Evolutionary conservation across 2,329 filamentous ascomycete species (phyloP).

Genomic region (Colletotrichum camelliae): DNA sequence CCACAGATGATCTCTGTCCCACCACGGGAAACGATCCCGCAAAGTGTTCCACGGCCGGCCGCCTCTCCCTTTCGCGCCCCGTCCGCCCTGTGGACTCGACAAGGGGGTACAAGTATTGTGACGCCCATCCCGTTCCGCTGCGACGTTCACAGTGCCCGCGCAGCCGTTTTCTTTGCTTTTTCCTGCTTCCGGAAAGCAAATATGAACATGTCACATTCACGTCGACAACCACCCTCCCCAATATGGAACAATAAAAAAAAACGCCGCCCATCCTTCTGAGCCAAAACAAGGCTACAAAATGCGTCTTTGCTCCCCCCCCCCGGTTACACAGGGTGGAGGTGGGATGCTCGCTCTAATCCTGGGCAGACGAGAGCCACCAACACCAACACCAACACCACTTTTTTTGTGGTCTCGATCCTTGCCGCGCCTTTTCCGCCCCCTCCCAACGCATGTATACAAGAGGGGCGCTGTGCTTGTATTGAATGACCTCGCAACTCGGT

Average conservation of each 20-base stretch:
- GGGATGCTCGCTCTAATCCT: not conserved
- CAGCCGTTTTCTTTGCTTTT: not conserved
- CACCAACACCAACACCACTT: not conserved
- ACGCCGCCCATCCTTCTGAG: not conserved
- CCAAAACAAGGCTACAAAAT: not conserved
- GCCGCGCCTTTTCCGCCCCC: not conserved
- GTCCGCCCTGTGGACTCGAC: not conserved
- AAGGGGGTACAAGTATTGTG: not conserved
- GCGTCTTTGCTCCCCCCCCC: not conserved
- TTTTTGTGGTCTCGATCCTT: not conserved
- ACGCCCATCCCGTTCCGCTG: not conserved
- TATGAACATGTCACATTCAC: not conserved
- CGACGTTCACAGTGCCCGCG: not conserved
- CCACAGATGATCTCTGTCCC: constrained; percentile 1
- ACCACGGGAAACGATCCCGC: constrained; percentile 14
- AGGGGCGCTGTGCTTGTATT: not conserved
- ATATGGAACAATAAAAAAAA: not conserved
- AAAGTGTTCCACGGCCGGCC: not conserved
- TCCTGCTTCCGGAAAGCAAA: not conserved
- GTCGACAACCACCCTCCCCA: not conserved
- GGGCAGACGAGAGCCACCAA: not conserved
- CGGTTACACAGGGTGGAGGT: not conserved
- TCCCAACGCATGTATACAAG: not conserved
- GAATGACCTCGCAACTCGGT: not conserved
- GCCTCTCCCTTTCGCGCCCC: not conserved